A percentile compares a stretch with the other conserved stretches of the same genome.
phyloP scores from a whole-genome alignment of 1,284 basidiomycete species.

The Sparassis latifolia region DNA sequence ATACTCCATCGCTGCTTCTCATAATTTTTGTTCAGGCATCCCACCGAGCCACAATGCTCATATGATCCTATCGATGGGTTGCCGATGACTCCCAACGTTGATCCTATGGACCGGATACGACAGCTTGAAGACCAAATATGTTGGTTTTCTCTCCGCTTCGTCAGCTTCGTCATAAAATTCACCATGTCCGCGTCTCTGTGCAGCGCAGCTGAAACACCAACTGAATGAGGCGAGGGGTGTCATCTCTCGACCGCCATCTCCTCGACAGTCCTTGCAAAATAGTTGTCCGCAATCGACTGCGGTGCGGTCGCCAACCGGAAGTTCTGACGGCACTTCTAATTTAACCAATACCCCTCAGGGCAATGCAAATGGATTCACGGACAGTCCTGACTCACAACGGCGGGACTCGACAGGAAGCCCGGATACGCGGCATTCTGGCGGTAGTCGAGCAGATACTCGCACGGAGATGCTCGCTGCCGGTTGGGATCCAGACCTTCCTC shows the following conservation, averaged over 20 bases:
- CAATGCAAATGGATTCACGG: constrained; percentile 28
- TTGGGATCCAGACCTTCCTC: constrained; percentile 78
- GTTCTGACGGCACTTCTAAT: too few relatives aligned
- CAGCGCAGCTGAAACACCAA: constrained; percentile 59
- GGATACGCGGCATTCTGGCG: constrained; percentile 29
- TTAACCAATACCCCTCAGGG: constrained; percentile 38
- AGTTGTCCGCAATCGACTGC: too few relatives aligned
- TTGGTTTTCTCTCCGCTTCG: constrained; percentile 25
- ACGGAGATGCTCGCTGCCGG: constrained; percentile 64
- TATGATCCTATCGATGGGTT: constrained; percentile 82
- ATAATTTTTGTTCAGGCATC: constrained; percentile 47
- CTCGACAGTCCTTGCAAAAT: constrained; percentile 20
- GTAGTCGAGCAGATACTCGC: constrained; percentile 32
- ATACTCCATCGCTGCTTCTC: constrained; percentile 1
- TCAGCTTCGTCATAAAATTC: background rate
- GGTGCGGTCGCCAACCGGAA: too few relatives aligned
- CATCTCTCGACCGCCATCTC: constrained; percentile 32
- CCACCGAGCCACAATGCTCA: constrained; percentile 70
- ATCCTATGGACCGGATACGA: constrained; percentile 68
- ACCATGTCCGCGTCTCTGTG: background rate
- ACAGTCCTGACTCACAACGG: constrained; percentile 35
- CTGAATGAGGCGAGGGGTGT: constrained; percentile 47
- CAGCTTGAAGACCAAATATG: constrained; percentile 74
- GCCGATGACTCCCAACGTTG: constrained; percentile 62
- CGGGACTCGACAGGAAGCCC: constrained; percentile 47